Conservation (phyloP, 306 rosid species). For the Casuarina cunninghamiana region DNA sequence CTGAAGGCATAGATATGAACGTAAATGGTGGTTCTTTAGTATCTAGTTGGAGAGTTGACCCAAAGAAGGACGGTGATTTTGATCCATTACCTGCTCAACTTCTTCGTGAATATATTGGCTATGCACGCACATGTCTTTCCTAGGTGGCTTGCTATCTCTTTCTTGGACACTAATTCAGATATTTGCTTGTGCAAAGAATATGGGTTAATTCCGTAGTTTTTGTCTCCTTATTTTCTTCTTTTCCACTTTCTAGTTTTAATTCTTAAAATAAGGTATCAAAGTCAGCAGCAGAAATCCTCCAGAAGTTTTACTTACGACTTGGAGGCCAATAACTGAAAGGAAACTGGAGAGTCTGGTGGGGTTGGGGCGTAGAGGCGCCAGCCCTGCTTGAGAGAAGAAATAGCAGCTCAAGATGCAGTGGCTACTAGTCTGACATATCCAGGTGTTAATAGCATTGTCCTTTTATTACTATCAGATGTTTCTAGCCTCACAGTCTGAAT, state of each 20-base stretch:
- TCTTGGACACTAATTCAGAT: constrained; percentile 21
- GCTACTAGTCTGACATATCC: constrained; percentile 43
- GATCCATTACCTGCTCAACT: constrained; percentile 83
- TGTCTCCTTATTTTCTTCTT: not conserved
- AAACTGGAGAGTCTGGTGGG: constrained; percentile 95
- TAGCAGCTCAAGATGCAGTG: constrained; percentile 83
- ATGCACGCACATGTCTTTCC: constrained; percentile 87
- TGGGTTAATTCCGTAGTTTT: constrained; percentile 3
- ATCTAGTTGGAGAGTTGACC: constrained; percentile 74
- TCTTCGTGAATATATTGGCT: constrained; percentile 88
- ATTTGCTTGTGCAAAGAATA: constrained; percentile 26
- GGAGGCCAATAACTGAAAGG: constrained; percentile 93
- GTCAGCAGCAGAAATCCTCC: constrained; percentile 85
- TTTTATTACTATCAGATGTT: constrained; percentile 3
- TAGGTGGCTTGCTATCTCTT: constrained; percentile 52
- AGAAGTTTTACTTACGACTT: constrained; percentile 75
- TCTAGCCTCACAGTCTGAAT: constrained; percentile 1
- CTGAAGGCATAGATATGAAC: constrained; percentile 42
- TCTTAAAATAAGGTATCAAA: constrained; percentile 70
- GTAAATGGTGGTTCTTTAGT: constrained; percentile 59
- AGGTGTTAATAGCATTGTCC: constrained; percentile 9
- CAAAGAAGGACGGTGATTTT: constrained; percentile 61
- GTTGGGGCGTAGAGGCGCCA: constrained; percentile 91
- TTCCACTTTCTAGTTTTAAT: not conserved
- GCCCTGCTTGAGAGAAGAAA: constrained; percentile 86